phyloP scores from a whole-genome alignment of 2,329 filamentous ascomycete genomes.

The Penicillium brasilianum region DNA sequence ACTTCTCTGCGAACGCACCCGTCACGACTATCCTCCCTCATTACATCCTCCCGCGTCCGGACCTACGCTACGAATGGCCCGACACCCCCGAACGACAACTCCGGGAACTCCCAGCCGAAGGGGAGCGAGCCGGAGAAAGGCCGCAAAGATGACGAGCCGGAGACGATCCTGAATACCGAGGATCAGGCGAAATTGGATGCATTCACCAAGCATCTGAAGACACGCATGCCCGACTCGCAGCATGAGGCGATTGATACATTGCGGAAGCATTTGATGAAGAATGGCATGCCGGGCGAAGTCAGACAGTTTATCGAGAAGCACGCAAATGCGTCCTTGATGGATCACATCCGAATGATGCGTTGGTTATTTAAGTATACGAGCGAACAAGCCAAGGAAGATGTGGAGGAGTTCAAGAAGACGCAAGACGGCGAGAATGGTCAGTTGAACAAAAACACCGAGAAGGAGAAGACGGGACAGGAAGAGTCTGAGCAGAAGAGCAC shows the following conservation, averaged over 20 bases:
- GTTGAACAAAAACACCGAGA: constrained; percentile 33
- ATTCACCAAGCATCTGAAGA: constrained; percentile 61
- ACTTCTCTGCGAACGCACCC: constrained; percentile 46
- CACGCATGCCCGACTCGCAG: constrained; percentile 66
- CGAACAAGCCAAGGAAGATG: constrained; percentile 46
- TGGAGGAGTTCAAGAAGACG: constrained; percentile 43
- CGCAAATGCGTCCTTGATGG: constrained; percentile 58
- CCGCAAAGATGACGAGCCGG: constrained; percentile 32
- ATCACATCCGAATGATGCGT: constrained; percentile 65
- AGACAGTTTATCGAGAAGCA: constrained; percentile 65
- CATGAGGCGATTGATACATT: constrained; percentile 63
- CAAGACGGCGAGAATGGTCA: constrained; percentile 22
- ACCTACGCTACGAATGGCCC: constrained; percentile 53
- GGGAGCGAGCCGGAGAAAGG: constrained; percentile 53
- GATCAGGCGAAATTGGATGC: constrained; percentile 65
- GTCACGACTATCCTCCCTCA: constrained; percentile 46
- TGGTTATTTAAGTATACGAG: constrained; percentile 63
- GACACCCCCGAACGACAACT: constrained; percentile 48
- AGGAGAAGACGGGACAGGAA: constrained; percentile 42
- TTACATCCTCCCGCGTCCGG: constrained; percentile 41
- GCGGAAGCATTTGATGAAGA: constrained; percentile 66
- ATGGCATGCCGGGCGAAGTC: constrained; percentile 73
- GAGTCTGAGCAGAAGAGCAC: constrained; percentile 23
- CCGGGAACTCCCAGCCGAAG: constrained; percentile 38
- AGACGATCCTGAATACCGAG: constrained; percentile 56